Evolutionary conservation across 2,329 filamentous ascomycete genomes (phyloP), one percentile per base, ranked within the genome.

Genomic region (Fusarium decemcellulare): DNA sequence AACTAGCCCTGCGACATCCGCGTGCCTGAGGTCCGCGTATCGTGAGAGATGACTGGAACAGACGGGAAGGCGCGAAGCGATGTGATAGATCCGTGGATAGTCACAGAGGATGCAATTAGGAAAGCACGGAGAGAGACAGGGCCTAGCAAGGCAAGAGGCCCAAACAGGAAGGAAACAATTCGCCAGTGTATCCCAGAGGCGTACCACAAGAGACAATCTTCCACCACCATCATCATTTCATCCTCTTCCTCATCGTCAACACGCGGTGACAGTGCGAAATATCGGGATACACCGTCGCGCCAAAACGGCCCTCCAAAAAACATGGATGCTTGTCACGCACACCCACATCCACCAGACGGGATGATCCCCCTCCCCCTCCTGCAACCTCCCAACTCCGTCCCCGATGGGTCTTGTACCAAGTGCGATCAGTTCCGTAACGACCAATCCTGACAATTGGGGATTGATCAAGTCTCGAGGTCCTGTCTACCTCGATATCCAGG

Each of bases 1-100:
- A 64, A 68, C 61, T 42, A 71, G 67, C 68, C 68, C 57, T 61
- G 68, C 64, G 60, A 50, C 64, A 68, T 60, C 64, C 60, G 57
- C 46, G 51, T 70, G 48, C 59, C 67, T 69, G 58, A 59, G 18
- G 40, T 56, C 68, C 67, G 67, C 67, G 56, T 71, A 71, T 71
- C 44, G 57, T 51, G 64, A 68, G 68, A 44, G 30, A 37, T 68
- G 63, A 71, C 56, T 71, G 68, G 67, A 59, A 70, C 62, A 57
- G 48, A 64, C 48, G 53, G 48, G 63, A 71, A 56, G 60, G 53
- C 46, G 54, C 58, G 67, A 68, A 65, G 67, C 64, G 52, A 62
- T 23, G 42, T 30, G 42, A 42, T 30, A 32, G 53, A 36, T 40
- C 48, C 16, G 55, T 63, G 46, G 52, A 39, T 40, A n/a, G 42